A percentile compares a stretch with the other conserved stretches of the same genome.
These are phyloP conservation scores for Styphnolobium japonicum DNA, from an alignment of 306 rosid species.

Conservation along the genomic window DNA sequence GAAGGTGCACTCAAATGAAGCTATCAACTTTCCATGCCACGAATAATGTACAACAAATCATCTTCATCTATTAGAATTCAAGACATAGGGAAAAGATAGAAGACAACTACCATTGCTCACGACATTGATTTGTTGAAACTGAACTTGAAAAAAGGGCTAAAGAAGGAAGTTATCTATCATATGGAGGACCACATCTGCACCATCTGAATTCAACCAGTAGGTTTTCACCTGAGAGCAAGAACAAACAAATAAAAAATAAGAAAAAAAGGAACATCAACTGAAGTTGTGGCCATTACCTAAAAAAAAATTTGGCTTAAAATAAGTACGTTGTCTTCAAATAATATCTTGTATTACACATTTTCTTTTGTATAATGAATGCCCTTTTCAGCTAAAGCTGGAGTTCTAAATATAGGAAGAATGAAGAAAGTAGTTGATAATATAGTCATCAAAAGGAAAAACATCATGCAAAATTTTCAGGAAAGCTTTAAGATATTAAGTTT, in stretches of 20 bases:
- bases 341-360: background rate
- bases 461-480: background rate
- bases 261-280: background rate
- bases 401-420: background rate
- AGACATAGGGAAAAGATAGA: conserved; percentile 1
- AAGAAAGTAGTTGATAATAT: conserved; percentile 4
- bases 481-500: conserved; percentile 15
- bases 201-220: conserved; percentile 92
- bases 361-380: background rate
- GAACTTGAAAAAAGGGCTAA: conserved; percentile 25
- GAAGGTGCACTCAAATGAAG: conserved; percentile 19
- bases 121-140: conserved; percentile 19
- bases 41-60: conserved; percentile 30
- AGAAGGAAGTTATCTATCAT: conserved; percentile 84
- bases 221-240: conserved; percentile 73
- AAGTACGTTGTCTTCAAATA: no score
- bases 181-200: conserved; percentile 87
- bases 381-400: background rate
- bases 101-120: conserved; percentile 23
- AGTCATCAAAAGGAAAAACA: background rate
- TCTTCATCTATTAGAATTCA: conserved; percentile 17
- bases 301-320: no score
- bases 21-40: conserved; percentile 9
- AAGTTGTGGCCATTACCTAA: background rate
- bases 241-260: conserved; percentile 1